A percentile compares a stretch with the other conserved stretches of the same genome.
phyloP scores from a whole-genome alignment of 108 stramenopile genomes.

The Craspedostauros australis region DNA sequence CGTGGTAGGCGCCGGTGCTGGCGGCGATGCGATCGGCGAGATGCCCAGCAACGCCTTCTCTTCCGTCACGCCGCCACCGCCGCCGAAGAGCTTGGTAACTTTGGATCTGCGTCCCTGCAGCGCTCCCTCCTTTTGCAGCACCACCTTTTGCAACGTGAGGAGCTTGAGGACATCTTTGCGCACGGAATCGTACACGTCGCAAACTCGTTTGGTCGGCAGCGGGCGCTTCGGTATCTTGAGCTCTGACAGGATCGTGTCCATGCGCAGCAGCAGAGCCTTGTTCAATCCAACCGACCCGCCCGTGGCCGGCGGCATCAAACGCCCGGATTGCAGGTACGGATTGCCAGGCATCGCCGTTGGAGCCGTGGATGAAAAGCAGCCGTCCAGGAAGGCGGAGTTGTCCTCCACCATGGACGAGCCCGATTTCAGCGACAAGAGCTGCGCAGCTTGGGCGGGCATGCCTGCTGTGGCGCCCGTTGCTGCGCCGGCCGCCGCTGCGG shows the following conservation, averaged over 20 bases:
- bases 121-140: slow-evolving; percentile 67
- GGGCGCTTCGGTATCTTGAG: slow-evolving; percentile 56
- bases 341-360: slow-evolving; percentile 69
- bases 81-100: slow-evolving; percentile 38
- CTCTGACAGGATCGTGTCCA: slow-evolving; percentile 68
- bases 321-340: slow-evolving; percentile 85
- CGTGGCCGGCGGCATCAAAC: slow-evolving; percentile 61
- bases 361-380: slow-evolving; percentile 53
- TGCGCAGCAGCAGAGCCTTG: slow-evolving; percentile 66
- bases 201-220: slow-evolving; percentile 75
- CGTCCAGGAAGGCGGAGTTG: slow-evolving; percentile 28
- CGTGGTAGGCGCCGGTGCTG: slow-evolving; percentile 8
- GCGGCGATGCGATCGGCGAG: slow-evolving; percentile 24
- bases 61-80: slow-evolving; percentile 15
- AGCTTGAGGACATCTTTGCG: slow-evolving; percentile 74
- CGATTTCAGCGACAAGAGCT: too few species aligned
- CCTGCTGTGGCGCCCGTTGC: too few species aligned
- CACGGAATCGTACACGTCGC: slow-evolving; percentile 81
- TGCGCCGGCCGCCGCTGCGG: slow-evolving; percentile 6
- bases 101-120: slow-evolving; percentile 45
- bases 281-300: slow-evolving; percentile 63
- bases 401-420: slow-evolving; percentile 6
- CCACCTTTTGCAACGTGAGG: slow-evolving; percentile 69
- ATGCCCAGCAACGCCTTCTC: slow-evolving; percentile 50
- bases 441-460: too few species aligned